These are phyloP conservation scores for Scopulariopsis brevicaulis DNA, from an alignment of 2,329 filamentous ascomycete genomes.

Conservation along the genomic window DNA sequence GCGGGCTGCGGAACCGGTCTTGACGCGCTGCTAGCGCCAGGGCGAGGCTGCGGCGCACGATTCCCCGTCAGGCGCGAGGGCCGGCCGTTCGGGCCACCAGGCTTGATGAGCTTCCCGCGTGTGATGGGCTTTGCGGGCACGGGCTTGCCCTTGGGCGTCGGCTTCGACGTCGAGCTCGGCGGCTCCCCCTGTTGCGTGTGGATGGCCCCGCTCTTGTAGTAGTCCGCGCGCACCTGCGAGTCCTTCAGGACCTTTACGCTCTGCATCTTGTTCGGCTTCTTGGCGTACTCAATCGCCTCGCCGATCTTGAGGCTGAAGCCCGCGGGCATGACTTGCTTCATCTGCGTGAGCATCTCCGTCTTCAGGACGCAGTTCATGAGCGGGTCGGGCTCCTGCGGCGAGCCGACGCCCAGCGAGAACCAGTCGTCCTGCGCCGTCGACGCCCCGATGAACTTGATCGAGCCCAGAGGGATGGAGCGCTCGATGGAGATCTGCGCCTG, in stretches of 20 bases:
- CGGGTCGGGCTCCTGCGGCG: constrained; percentile 85
- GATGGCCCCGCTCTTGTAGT: constrained; percentile 87
- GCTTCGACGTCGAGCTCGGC: constrained; percentile 68
- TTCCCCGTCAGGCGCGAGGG: constrained; percentile 51
- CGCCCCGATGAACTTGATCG: constrained; percentile 77
- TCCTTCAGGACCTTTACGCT: constrained; percentile 87
- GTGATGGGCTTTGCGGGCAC: constrained; percentile 85
- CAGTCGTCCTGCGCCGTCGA: constrained; percentile 87
- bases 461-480: constrained; percentile 68
- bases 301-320: constrained; percentile 72
- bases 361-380: constrained; percentile 89
- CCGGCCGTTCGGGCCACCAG: constrained; percentile 73
- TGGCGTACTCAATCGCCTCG: constrained; percentile 88
- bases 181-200: constrained; percentile 81
- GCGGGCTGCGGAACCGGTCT: constrained; percentile 19
- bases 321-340: constrained; percentile 68
- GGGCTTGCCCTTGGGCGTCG: constrained; percentile 79
- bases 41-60: constrained; percentile 30
- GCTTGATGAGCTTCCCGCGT: constrained; percentile 82
- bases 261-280: constrained; percentile 91
- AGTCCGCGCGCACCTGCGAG: constrained; percentile 62
- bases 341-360: constrained; percentile 92
- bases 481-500: constrained; percentile 75
- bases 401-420: constrained; percentile 89
- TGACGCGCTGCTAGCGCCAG: constrained; percentile 19